A percentile compares a stretch with the other conserved stretches of the same genome.
phyloP scores from a whole-genome alignment of 176 grass and related monocot genomes.

The Dactylis glomerata region DNA sequence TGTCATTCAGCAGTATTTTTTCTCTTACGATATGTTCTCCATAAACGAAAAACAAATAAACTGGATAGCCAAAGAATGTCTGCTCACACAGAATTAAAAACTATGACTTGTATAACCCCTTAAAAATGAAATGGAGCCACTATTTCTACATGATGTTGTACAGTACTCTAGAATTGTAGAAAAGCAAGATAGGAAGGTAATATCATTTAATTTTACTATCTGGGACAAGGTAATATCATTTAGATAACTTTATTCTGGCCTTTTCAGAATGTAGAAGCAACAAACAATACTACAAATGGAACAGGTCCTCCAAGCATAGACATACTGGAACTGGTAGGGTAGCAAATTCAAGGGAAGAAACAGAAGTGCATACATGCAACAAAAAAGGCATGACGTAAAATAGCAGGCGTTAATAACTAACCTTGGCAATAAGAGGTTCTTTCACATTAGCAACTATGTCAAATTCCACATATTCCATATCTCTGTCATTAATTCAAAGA shows the following conservation, averaged over 20 bases:
- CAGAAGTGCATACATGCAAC: not conserved
- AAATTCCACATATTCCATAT: conserved; percentile 72
- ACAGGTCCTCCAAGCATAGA: not conserved
- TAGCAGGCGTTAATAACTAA: conserved; percentile 16
- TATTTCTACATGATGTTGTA: not conserved
- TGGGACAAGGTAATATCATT: not conserved
- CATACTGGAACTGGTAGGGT: not conserved
- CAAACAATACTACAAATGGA: not conserved
- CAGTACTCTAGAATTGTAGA: not conserved
- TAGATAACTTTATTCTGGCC: not conserved
- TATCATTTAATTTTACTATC: not conserved
- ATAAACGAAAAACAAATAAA: not conserved
- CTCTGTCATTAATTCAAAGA: conserved; percentile 47
- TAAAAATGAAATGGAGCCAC: not conserved
- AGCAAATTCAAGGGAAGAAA: not conserved
- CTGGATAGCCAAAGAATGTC: not conserved
- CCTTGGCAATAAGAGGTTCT: conserved; percentile 86
- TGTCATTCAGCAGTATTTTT: not conserved
- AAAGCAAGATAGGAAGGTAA: not conserved
- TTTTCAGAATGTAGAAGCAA: not conserved
- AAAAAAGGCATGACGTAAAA: not conserved
- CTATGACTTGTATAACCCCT: not conserved
- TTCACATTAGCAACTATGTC: conserved; percentile 70
- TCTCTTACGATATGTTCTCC: not conserved
- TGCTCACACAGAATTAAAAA: not conserved